phyloP scores from a whole-genome alignment of 495 filamentous ascomycete genomes.

The Cercophora newfieldiana region DNA sequence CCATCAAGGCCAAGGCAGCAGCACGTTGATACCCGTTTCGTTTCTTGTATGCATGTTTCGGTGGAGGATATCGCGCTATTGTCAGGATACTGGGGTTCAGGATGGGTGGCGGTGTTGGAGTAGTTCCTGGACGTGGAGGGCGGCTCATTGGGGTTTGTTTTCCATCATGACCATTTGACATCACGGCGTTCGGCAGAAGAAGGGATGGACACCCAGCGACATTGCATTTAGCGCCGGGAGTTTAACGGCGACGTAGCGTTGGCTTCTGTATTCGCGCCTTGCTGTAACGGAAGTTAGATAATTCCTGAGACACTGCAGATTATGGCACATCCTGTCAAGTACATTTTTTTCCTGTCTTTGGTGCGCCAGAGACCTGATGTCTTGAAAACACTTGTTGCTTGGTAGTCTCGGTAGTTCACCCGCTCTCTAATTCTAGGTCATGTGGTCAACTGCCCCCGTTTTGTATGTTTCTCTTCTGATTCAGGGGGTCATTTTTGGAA shows the following conservation, averaged over 20 bases:
- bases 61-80: neutral
- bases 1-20: constrained; percentile 22
- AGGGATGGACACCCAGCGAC: constrained; percentile 20
- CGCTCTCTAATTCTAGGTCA: too few species aligned
- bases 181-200: constrained; percentile 21
- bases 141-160: neutral
- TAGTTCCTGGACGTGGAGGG: neutral
- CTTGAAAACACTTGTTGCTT: too few species aligned
- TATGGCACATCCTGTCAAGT: neutral
- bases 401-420: too few species aligned
- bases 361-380: neutral
- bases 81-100: neutral
- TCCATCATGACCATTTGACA: neutral
- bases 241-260: constrained; percentile 4
- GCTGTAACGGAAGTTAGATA: too few species aligned
- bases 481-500: too few species aligned
- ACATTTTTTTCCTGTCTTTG: neutral
- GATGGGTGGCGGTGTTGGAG: neutral
- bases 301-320: neutral
- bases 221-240: constrained; percentile 32
- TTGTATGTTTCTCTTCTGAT: too few species aligned
- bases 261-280: neutral
- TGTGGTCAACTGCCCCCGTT: too few species aligned
- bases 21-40: constrained; percentile 15
- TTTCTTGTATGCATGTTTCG: neutral